Evolutionary conservation across 2,329 filamentous ascomycete species (phyloP), one percentile per base, ranked within the genome.

Genomic region (Stemphylium beticola): DNA sequence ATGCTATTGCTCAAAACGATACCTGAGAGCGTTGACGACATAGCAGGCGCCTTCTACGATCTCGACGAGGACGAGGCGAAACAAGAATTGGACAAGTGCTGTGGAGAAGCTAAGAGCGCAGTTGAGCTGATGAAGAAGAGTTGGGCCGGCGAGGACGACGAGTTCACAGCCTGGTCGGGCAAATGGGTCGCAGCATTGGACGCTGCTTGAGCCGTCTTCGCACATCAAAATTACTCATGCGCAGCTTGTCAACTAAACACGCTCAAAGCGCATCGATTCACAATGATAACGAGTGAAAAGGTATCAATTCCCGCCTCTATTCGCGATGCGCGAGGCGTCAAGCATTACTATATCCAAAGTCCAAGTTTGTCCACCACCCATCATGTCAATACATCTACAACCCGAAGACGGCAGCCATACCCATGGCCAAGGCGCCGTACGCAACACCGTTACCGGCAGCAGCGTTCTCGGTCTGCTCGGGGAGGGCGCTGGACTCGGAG

Each of bases 91-190:
- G 79, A 83, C 4, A 78, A 81, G 36, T 87, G 87, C 64, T 85
- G 87, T 55, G 76, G 79, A 1, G 82, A 86, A 45, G 87, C 88
- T 0, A 83, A 83, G 61, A 77, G 75, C 0, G 83, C 82, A 0
- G 81, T 83, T 0, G 81, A 84, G 51, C 68, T 87, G 42, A 74
- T 91, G 11, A 77, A 78, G 44, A 77, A 80, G 54, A 80, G 81
- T 17, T 93, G 90, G 89, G 76, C 83, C 2, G 87, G 83, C 0
- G 75, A 82, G 41, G 81, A 84, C 15, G 92, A 96, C 66, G 90
- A 89, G 66, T 96, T 96, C 68, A 89, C 87, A 0, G 79, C 83
- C 14, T 96, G 92, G 92, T 85, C 83, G n/a, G 79, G 78, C 43
- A 85, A 82, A 45, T 86, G 83, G 82, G 55, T 73, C 33, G 76